Base-by-base conservation (phyloP, 495 filamentous ascomycete genomes). In the Amorphotheca resinae region DNA sequence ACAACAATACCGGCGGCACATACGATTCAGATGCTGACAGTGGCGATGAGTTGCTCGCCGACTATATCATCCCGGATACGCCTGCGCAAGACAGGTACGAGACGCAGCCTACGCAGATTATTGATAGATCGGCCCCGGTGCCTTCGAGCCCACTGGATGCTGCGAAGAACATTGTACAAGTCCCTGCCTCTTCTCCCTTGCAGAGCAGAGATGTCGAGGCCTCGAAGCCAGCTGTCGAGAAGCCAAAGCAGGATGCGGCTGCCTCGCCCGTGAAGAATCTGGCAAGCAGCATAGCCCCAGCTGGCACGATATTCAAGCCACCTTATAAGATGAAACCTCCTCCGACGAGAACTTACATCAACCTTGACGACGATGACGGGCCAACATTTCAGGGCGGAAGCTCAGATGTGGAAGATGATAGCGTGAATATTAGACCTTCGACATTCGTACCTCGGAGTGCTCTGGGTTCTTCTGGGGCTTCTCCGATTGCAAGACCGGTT, bases 111-210 rank as follows among this genome's bases (percentile, higher is more conserved):
- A 89, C 85, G 0, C 85, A 91, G 46, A 65, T 84, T 9, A 53
- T 82, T 30, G 50, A 56, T 40, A 36, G 36, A 48, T 41, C 38
- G 35, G 49, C 20, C 1, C 33, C 5, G n/a, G 40, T 16, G 2
- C 11, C 25, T 45, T 54, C 44, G 57, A 63, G 55, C 57, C 44
- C 37, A 9, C 51, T 38, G 42, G 51, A 31, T 56, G 63, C 56
- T 54, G 64, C 47, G 49, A 39, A 33, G 1, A 41, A 16, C 12
- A 62, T 77, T 9, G 69, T 95, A 31, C 86, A 93, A 54, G 87
- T 95, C 1, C 77, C 77, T 22, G 82, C 80, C 9, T 91, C 86
- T n/a, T 91, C 86, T 1, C 84, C 84, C 1, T 69, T 77, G 39
- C 67, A 65, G 22, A 47, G 42, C n/a, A 46, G 45, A 41, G 38